phyloP scores from a whole-genome alignment of 768 basidiomycete genomes.

The Roridomyces roridus region DNA sequence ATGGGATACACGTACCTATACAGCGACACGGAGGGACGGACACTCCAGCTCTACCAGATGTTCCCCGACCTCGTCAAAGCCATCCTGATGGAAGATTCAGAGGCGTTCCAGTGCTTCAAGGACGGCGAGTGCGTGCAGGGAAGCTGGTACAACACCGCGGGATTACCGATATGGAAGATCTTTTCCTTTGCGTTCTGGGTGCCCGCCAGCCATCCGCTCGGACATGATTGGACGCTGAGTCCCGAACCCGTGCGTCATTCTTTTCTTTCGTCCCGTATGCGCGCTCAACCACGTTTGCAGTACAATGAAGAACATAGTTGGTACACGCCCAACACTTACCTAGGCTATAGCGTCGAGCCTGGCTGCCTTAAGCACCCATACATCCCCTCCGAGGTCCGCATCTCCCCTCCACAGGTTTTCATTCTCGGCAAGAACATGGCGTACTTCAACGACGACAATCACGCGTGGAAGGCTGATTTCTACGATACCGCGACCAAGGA shows the following conservation, averaged over 20 bases:
- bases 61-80: constrained; percentile 42
- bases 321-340: constrained; percentile 6
- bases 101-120: neutral
- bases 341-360: constrained; percentile 40
- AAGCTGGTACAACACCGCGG: constrained; percentile 32
- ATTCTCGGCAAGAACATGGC: neutral
- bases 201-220: constrained; percentile 20
- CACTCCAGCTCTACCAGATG: constrained; percentile 34
- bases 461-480: constrained; percentile 5
- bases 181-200: constrained; percentile 29
- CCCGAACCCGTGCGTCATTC: constrained; percentile 28
- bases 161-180: constrained; percentile 45
- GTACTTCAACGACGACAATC: neutral
- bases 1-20: constrained; percentile 23
- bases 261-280: constrained; percentile 6
- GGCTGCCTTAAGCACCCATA: constrained; percentile 29
- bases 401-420: neutral
- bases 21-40: constrained; percentile 24
- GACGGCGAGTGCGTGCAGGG: constrained; percentile 31
- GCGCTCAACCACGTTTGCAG: neutral
- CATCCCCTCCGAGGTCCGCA: constrained; percentile 32
- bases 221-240: constrained; percentile 39
- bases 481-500: constrained; percentile 1
- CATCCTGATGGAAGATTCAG: constrained; percentile 9
- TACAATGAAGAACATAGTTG: constrained; percentile 5